Conservation (phyloP, 768 basidiomycete genomes). For the Tubosaeta brunneosetosa region DNA sequence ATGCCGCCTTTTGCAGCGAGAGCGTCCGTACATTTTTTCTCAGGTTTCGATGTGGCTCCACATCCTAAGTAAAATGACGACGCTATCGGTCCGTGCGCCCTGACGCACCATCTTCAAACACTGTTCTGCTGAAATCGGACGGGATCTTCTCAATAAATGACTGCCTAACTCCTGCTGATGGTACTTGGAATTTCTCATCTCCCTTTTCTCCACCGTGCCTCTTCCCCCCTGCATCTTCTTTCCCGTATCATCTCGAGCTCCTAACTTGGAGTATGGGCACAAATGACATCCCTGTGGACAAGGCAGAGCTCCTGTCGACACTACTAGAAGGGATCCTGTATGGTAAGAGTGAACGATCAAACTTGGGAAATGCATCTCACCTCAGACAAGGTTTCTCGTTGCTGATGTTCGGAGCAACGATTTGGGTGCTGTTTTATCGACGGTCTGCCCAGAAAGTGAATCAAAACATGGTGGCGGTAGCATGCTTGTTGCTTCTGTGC, state of each 20-base stretch:
- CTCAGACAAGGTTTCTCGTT: constrained; percentile 27
- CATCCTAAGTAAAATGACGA: not conserved
- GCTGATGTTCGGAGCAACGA: constrained; percentile 30
- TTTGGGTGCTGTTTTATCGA: constrained; percentile 18
- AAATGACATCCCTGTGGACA: not conserved
- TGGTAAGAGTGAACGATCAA: constrained; percentile 1
- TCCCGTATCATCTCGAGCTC: not conserved
- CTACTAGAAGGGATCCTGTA: constrained; percentile 11
- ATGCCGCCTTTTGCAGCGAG: not conserved
- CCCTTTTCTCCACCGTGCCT: not conserved
- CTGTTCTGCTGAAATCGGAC: not conserved
- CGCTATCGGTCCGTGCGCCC: not conserved
- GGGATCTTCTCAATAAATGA: not conserved
- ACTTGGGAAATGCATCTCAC: not conserved
- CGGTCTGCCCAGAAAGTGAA: constrained; percentile 10
- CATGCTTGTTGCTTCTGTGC: constrained; percentile 18
- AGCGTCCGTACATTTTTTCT: not conserved
- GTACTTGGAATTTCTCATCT: not conserved
- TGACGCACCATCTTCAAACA: not conserved
- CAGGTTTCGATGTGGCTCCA: not conserved
- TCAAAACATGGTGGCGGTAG: constrained; percentile 14
- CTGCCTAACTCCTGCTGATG: not conserved
- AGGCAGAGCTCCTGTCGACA: constrained; percentile 4
- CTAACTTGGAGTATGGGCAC: not conserved
- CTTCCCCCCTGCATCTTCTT: not conserved